phyloP scores from a whole-genome alignment of 805 yeast species.

The Barnettozyma botsteinii region DNA sequence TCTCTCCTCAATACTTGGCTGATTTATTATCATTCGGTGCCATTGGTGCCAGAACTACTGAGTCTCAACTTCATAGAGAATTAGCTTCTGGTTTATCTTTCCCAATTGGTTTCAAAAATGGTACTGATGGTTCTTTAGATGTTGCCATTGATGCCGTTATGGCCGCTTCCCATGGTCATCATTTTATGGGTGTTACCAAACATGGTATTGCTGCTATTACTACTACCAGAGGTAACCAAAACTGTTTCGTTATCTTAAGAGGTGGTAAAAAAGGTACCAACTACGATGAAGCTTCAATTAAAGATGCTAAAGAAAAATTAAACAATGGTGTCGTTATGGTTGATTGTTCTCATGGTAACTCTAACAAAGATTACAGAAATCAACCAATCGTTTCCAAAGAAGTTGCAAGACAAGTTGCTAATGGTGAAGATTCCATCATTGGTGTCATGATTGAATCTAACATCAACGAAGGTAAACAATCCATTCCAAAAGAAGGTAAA shows the following conservation, averaged over 20 bases:
- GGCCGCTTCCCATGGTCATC: slow-evolving; percentile 90
- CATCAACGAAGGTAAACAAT: slow-evolving; percentile 89
- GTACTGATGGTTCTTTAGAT: slow-evolving; percentile 90
- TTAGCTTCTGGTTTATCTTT: slow-evolving; percentile 96
- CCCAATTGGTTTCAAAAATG: slow-evolving; percentile 98
- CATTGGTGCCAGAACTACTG: slow-evolving; percentile 98
- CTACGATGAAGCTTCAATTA: slow-evolving; percentile 76
- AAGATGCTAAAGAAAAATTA: slow-evolving; percentile 65
- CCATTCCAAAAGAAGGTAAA: slow-evolving; percentile 75
- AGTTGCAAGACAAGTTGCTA: slow-evolving; percentile 75
- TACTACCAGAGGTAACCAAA: slow-evolving; percentile 90
- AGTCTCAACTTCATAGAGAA: slow-evolving; percentile 96
- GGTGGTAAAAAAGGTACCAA: slow-evolving; percentile 95
- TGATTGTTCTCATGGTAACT: slow-evolving; percentile 98
- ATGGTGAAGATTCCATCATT: slow-evolving; percentile 74
- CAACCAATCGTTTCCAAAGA: slow-evolving; percentile 87
- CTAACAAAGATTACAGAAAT: slow-evolving; percentile 87
- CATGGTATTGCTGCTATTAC: slow-evolving; percentile 96
- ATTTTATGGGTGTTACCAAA: slow-evolving; percentile 95
- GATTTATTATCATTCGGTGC: slow-evolving; percentile 94
- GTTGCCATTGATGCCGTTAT: slow-evolving; percentile 93
- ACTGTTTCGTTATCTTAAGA: slow-evolving; percentile 90
- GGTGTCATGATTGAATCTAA: slow-evolving; percentile 97
- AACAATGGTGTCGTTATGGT: slow-evolving; percentile 64
- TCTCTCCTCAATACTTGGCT: slow-evolving; percentile 90